Percentiles rank a stretch among this genome's conserved stretches.
These are phyloP conservation scores for Trichomonascaceae sp. DNA, from an alignment of 1,139 yeast genomes.

Conservation along the genomic window DNA sequence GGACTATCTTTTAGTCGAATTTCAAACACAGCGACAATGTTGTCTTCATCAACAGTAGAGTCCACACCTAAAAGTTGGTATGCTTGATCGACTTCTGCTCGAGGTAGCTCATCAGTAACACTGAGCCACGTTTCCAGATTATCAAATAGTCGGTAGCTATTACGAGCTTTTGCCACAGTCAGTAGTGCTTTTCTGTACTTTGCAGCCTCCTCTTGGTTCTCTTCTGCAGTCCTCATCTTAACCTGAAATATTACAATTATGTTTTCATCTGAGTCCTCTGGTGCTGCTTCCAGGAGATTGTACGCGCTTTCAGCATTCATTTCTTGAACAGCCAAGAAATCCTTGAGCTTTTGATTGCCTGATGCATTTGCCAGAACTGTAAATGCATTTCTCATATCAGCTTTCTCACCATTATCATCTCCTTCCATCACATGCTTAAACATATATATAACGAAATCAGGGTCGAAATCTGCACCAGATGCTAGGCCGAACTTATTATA, in stretches of 20 bases:
- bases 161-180: slow-evolving; percentile 50
- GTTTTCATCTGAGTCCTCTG: slow-evolving; percentile 69
- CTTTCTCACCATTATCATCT: neutral
- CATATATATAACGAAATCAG: slow-evolving; percentile 24
- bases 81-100: slow-evolving; percentile 51
- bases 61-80: slow-evolving; percentile 40
- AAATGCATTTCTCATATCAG: slow-evolving; percentile 19
- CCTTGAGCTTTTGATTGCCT: slow-evolving; percentile 39
- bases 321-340: slow-evolving; percentile 50
- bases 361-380: slow-evolving; percentile 20
- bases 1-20: slow-evolving; percentile 30
- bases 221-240: slow-evolving; percentile 42
- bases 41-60: slow-evolving; percentile 24
- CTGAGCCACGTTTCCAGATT: slow-evolving; percentile 30
- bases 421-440: slow-evolving; percentile 17
- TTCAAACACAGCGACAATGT: slow-evolving; percentile 27
- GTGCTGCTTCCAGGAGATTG: slow-evolving; percentile 52
- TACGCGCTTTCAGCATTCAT: slow-evolving; percentile 53
- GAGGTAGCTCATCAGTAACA: slow-evolving; percentile 32
- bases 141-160: slow-evolving; percentile 39
- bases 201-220: slow-evolving; percentile 24
- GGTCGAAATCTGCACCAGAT: slow-evolving; percentile 17
- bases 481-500: slow-evolving; percentile 50
- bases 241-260: slow-evolving; percentile 53
- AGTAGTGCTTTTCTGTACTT: slow-evolving; percentile 39